Evolutionary conservation across 306 rosid genomes (phyloP).

Genomic region (Acacia confusa): DNA sequence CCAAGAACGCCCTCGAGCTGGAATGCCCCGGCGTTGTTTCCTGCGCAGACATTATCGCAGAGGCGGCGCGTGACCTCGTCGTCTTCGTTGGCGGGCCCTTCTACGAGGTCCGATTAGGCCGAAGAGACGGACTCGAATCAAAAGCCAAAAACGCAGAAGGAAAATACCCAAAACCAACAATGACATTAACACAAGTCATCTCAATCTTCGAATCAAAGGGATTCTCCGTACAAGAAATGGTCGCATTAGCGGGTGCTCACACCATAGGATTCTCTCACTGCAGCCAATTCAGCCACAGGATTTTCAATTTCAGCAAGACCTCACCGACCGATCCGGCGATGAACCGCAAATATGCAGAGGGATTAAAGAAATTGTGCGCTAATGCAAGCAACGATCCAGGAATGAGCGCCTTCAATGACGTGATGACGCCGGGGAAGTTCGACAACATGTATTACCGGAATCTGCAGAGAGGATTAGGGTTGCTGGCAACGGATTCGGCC

Average conservation of each 20-base stretch:
- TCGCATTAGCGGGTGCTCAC: slow-evolving; percentile 45
- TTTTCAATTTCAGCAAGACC: slow-evolving; percentile 42
- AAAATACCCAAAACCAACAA: slow-evolving; percentile 32
- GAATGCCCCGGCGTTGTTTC: slow-evolving; percentile 49
- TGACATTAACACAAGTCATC: slow-evolving; percentile 39
- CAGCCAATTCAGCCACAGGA: slow-evolving; percentile 38
- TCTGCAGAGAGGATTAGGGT: slow-evolving; percentile 34
- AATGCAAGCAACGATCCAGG: slow-evolving; percentile 21
- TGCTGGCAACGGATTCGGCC: slow-evolving; percentile 22
- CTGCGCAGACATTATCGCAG: slow-evolving; percentile 47
- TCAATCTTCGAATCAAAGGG: slow-evolving; percentile 29
- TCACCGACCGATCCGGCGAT: slow-evolving; percentile 32
- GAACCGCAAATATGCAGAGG: slow-evolving; percentile 26
- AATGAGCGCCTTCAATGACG: slow-evolving; percentile 41
- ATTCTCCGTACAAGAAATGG: slow-evolving; percentile 43
- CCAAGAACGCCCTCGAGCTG: slow-evolving; percentile 43
- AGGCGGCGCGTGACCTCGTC: slow-evolving; percentile 38
- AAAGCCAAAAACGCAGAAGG: not conserved
- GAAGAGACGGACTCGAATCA: slow-evolving; percentile 44
- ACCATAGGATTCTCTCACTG: slow-evolving; percentile 58
- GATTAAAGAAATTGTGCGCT: slow-evolving; percentile 32
- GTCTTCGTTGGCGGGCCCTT: slow-evolving; percentile 44
- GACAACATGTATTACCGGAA: slow-evolving; percentile 33
- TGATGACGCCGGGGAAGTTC: slow-evolving; percentile 39
- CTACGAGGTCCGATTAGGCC: slow-evolving; percentile 32